phyloP scores from a whole-genome alignment of 441 rosid species.

The Aquilaria agallochum region DNA sequence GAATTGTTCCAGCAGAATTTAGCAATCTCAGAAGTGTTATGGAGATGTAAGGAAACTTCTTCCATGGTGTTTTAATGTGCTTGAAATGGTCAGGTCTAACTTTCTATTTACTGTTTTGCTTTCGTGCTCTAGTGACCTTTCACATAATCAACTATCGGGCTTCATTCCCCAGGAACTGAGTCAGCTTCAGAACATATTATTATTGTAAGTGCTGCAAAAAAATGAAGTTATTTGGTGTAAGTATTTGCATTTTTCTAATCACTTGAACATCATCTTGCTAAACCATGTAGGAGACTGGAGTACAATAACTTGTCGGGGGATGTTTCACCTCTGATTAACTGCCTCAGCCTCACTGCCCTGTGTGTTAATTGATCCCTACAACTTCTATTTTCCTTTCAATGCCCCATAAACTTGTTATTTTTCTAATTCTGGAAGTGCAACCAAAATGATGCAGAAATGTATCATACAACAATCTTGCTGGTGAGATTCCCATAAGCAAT shows the following conservation, averaged over 20 bases:
- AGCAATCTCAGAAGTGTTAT: constrained; percentile 83
- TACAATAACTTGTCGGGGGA: constrained; percentile 78
- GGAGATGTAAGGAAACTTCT: constrained; percentile 67
- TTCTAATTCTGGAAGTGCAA: constrained; percentile 4
- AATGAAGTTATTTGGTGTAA: too few species aligned
- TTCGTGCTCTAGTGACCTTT: constrained; percentile 70
- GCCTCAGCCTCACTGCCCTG: constrained; percentile 66
- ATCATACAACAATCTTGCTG: constrained; percentile 75
- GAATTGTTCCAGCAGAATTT: constrained; percentile 80
- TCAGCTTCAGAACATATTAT: constrained; percentile 72
- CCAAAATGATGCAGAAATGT: constrained; percentile 56
- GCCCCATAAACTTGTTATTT: constrained; percentile 2
- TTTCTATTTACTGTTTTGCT: constrained; percentile 3
- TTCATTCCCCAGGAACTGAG: constrained; percentile 76
- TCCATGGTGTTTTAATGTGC: background rate
- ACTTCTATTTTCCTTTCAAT: constrained; percentile 1
- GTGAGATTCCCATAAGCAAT: constrained; percentile 70
- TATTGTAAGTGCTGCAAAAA: constrained; percentile 48
- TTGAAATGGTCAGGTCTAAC: constrained; percentile 12
- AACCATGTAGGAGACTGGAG: constrained; percentile 65
- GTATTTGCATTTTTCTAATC: too few species aligned
- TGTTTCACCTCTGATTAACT: constrained; percentile 55
- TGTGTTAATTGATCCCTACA: constrained; percentile 27
- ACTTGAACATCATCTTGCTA: background rate
- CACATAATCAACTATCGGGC: constrained; percentile 79